A percentile compares a stretch with the other conserved stretches of the same genome.
phyloP scores from a whole-genome alignment of 805 yeast species.

The Candida hungchunana region DNA sequence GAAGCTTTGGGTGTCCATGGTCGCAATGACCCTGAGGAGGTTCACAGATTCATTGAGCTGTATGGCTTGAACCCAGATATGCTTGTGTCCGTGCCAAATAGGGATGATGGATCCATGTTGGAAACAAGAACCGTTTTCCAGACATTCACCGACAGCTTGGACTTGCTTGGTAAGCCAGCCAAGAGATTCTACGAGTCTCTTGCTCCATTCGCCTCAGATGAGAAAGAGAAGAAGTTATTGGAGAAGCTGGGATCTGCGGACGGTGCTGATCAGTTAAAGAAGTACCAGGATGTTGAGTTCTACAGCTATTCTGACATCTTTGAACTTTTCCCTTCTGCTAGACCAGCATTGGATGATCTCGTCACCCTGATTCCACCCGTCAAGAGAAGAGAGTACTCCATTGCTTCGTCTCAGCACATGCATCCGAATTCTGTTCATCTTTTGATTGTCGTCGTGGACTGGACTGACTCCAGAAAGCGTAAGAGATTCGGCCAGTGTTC shows the following conservation, averaged over 20 bases:
- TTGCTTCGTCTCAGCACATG: conserved; percentile 91
- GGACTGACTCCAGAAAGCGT: conserved; percentile 85
- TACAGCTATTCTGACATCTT: conserved; percentile 78
- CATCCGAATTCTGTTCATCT: conserved; percentile 91
- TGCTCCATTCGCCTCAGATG: conserved; percentile 68
- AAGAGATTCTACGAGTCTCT: conserved; percentile 88
- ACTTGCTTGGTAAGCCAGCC: conserved; percentile 92
- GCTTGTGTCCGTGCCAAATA: conserved; percentile 66
- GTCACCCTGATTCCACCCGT: conserved; percentile 74
- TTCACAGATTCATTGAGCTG: conserved; percentile 60
- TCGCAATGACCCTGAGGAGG: conserved; percentile 64
- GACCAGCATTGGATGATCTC: conserved; percentile 69
- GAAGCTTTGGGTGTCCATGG: conserved; percentile 97
- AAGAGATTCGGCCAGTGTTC: conserved; percentile 93
- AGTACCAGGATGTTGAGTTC: conserved; percentile 79
- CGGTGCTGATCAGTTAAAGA: conserved; percentile 83
- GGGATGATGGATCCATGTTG: conserved; percentile 48
- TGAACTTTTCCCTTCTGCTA: conserved; percentile 73
- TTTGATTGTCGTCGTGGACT: conserved; percentile 92
- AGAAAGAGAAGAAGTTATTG: conserved; percentile 57
- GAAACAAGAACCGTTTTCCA: conserved; percentile 85
- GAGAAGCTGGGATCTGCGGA: conserved; percentile 64
- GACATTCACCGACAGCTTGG: conserved; percentile 73
- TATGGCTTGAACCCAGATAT: conserved; percentile 72
- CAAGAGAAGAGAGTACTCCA: conserved; percentile 96